phyloP scores from a whole-genome alignment of 2,329 filamentous ascomycete genomes.

The Venturia pyrina region DNA sequence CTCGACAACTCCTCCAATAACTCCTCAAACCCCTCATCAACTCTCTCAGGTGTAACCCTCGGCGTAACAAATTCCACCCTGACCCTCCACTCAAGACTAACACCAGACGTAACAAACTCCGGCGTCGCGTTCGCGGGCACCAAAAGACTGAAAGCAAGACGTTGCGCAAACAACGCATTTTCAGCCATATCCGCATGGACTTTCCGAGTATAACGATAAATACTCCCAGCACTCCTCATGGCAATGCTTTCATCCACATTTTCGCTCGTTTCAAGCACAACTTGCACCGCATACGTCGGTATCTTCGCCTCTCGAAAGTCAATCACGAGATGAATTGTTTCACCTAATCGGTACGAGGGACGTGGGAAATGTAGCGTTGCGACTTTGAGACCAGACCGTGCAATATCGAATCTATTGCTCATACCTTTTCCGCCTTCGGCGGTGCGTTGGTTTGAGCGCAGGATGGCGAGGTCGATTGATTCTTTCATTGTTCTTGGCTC shows the following conservation, averaged over 20 bases:
- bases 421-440: constrained; percentile 34
- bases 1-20: constrained; percentile 70
- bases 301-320: constrained; percentile 65
- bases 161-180: constrained; percentile 69
- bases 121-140: constrained; percentile 79
- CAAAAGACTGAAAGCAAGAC: constrained; percentile 70
- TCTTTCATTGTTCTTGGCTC: constrained; percentile 61
- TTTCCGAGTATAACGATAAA: constrained; percentile 77
- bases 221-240: constrained; percentile 72
- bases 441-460: constrained; percentile 62
- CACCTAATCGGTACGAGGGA: constrained; percentile 80
- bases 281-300: constrained; percentile 75
- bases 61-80: constrained; percentile 88
- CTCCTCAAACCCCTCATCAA: constrained; percentile 21
- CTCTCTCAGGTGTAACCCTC: constrained; percentile 28
- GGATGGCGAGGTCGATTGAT: constrained; percentile 81
- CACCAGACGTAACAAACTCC: constrained; percentile 82
- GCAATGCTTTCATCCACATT: constrained; percentile 71
- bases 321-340: constrained; percentile 72
- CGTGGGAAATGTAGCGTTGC: constrained; percentile 82
- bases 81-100: constrained; percentile 81
- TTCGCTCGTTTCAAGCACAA: constrained; percentile 78
- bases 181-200: constrained; percentile 71
- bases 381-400: constrained; percentile 82
- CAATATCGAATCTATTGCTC: constrained; percentile 73